Evolutionary conservation across 1,139 yeast species (phyloP).

Genomic region (Zygotorulaspora mrakii): DNA sequence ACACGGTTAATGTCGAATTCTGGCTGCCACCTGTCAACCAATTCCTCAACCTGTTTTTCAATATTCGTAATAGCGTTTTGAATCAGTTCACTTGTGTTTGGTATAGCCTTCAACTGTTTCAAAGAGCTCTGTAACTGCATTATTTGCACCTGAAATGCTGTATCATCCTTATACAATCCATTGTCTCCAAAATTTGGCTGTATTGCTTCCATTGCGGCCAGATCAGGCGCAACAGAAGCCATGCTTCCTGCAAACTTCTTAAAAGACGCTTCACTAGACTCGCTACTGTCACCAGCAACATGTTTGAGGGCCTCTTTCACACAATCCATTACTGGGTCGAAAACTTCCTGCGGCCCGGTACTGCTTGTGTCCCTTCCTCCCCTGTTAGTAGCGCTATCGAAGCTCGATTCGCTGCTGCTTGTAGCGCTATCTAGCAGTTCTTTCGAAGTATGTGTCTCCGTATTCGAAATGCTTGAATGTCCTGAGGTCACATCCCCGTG

Average conservation of each 20-base stretch:
- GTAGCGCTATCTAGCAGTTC: background rate
- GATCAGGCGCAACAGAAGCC: background rate
- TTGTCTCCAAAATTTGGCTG: constrained; percentile 14
- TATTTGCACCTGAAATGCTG: constrained; percentile 19
- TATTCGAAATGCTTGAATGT: background rate
- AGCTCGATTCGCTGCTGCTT: background rate
- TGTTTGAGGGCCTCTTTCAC: constrained; percentile 1
- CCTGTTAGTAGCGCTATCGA: background rate
- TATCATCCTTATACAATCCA: constrained; percentile 25
- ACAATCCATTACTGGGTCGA: constrained; percentile 10
- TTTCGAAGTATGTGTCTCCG: constrained; percentile 1
- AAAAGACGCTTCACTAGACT: background rate
- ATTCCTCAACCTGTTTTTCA: constrained; percentile 18
- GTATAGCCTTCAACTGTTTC: constrained; percentile 16
- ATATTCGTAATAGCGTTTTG: constrained; percentile 17
- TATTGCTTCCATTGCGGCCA: constrained; percentile 11
- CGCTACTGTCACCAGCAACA: background rate
- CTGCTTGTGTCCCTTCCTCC: background rate
- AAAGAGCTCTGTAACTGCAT: constrained; percentile 18
- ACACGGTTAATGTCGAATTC: constrained; percentile 16
- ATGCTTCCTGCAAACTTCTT: constrained; percentile 1
- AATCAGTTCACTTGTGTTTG: constrained; percentile 13
- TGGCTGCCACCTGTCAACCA: constrained; percentile 24
- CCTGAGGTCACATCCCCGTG: background rate
- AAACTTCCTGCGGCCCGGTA: constrained; percentile 3